A percentile compares a stretch with the other conserved stretches of the same genome.
Conservation (phyloP, 2,329 filamentous ascomycete species). For the Raffaelea deltoideospora region DNA sequence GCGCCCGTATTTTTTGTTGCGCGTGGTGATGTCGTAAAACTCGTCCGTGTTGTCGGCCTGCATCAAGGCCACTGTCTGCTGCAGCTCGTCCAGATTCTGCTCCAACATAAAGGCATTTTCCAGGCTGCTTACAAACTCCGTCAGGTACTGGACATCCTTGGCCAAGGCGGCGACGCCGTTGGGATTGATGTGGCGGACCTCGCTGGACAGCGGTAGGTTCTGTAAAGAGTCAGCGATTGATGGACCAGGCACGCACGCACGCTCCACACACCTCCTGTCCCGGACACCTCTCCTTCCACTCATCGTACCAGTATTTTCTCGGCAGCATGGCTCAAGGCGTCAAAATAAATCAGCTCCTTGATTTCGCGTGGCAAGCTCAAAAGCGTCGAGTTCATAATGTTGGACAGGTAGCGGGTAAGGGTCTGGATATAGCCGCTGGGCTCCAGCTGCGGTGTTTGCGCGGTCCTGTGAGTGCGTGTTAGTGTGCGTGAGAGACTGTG, state of each 20-base stretch:
- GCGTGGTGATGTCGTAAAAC: conserved; percentile 80
- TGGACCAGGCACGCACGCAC: conserved; percentile 4
- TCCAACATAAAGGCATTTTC: conserved; percentile 73
- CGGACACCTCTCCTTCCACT: no score
- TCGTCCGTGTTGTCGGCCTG: conserved; percentile 84
- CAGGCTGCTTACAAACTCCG: conserved; percentile 72
- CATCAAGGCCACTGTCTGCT: conserved; percentile 84
- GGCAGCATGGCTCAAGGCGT: conserved; percentile 80
- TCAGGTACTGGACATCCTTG: conserved; percentile 70
- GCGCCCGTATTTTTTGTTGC: conserved; percentile 86
- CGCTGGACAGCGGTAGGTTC: conserved; percentile 61
- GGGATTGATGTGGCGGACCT: conserved; percentile 75
- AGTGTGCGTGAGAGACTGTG: no score
- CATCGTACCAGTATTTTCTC: conserved; percentile 68
- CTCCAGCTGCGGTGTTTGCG: conserved; percentile 46
- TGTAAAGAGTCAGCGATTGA: conserved; percentile 17
- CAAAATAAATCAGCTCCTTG: conserved; percentile 96
- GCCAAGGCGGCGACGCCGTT: conserved; percentile 70
- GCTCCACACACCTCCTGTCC: no score
- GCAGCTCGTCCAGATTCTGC: conserved; percentile 80
- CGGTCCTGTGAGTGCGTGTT: conserved; percentile 22
- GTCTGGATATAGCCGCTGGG: conserved; percentile 94
- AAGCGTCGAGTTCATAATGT: conserved; percentile 92
- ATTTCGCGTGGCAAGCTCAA: conserved; percentile 89
- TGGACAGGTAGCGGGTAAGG: conserved; percentile 78